Conservation (phyloP, 2,329 filamentous ascomycete genomes). For the Alternaria triticina region DNA sequence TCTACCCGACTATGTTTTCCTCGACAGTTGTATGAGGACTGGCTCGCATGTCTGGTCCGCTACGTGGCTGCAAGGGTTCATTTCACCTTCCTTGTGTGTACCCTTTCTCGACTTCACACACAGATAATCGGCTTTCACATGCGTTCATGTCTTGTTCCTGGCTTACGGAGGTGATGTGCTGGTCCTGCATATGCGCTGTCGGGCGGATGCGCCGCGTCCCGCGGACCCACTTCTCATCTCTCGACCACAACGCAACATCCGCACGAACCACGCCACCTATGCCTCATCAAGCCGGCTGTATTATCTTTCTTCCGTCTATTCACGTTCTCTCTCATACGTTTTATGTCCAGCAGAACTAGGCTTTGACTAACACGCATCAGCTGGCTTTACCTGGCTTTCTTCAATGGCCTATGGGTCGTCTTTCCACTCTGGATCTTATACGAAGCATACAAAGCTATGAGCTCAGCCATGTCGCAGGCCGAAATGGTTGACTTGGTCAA, state of each 20-base stretch:
- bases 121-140: neutral
- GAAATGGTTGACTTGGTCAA: constrained; percentile 49
- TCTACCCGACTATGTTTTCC: neutral
- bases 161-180: constrained; percentile 13
- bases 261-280: neutral
- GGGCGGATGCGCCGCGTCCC: constrained; percentile 11
- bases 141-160: constrained; percentile 4
- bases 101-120: neutral
- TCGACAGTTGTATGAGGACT: neutral
- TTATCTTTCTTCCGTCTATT: neutral
- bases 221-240: constrained; percentile 23
- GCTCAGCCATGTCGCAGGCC: constrained; percentile 43
- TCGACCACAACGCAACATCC: neutral
- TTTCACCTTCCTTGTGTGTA: neutral
- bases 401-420: constrained; percentile 69
- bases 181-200: constrained; percentile 23
- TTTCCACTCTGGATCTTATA: constrained; percentile 64
- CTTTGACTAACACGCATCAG: constrained; percentile 25
- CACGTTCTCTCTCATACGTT: neutral
- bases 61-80: neutral
- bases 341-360: neutral
- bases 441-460: constrained; percentile 57
- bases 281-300: neutral
- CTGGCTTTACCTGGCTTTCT: constrained; percentile 69
- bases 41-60: neutral